Evolutionary conservation across 768 basidiomycete species (phyloP), one percentile per base, ranked within the genome.

Genomic region (Amyloporia xantha): DNA sequence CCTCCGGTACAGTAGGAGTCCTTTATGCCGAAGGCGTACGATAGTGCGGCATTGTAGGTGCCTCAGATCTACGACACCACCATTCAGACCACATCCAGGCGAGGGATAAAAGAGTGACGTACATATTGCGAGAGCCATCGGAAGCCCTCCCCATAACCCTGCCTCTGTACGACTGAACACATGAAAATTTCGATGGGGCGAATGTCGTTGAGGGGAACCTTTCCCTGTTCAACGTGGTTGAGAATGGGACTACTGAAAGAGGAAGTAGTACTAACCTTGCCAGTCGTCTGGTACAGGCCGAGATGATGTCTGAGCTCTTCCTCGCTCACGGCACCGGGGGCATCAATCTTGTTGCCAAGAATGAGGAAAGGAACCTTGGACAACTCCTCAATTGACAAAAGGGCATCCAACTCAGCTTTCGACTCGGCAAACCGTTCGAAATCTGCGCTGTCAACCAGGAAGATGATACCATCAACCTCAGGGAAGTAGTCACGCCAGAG

Each of bases 401-500:
- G 82, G 5, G 93, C 87, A 64, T 98, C 95, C 41, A 99, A 82
- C 69, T 99, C 96, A 11, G 91, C 93, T 68, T 97, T 98, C 55
- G 91, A 91, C 71, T 98, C 96, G 6, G 84, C 68, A 70, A 99
- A 95, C 37, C 95, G 88, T 72, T 98, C 96, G 63, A 86, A 85
- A 74, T 99, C 96, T 54, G 92, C 92, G 57, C 84, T 89, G 72
- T 99, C 96, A 52, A 99, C 94, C 50, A 99, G 77, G 81, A 98
- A 99, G 63, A 98, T 84, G 60, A 99, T 97, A 15, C 92, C 95
- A 60, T 99, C 93, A 37, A 98, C 96, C 68, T 98, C 96, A 43
- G 96, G 96, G 84, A 99, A 98, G 74, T 98, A 99, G 70, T 99
- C 94, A 50, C 93, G 84, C 96, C 96, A 99, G 66, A 98, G 85